phyloP scores from a whole-genome alignment of 352 stramenopile genomes.

The Globisporangium polare region DNA sequence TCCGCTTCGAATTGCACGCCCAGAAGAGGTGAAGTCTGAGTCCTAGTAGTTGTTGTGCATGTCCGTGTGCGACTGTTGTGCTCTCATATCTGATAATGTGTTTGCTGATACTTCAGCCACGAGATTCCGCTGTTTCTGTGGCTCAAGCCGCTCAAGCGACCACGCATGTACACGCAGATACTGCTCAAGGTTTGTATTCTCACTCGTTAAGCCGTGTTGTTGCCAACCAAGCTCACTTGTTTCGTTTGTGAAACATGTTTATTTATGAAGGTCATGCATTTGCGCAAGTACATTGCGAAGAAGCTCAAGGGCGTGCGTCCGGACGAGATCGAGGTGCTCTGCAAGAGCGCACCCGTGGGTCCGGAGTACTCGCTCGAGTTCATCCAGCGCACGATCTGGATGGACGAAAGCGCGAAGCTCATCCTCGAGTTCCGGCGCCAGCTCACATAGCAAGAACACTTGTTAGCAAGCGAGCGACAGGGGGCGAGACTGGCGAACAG shows the following conservation, averaged over 20 bases:
- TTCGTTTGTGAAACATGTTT: not conserved
- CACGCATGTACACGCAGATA: conserved; percentile 38
- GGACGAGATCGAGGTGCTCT: conserved; percentile 60
- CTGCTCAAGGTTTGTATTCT: conserved; percentile 35
- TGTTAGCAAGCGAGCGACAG: not conserved
- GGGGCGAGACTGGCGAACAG: not conserved
- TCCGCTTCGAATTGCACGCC: conserved; percentile 44
- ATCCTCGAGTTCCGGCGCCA: conserved; percentile 54
- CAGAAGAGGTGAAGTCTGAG: conserved; percentile 25
- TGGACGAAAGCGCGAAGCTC: conserved; percentile 33
- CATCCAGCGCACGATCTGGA: conserved; percentile 55
- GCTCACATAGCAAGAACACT: conserved; percentile 1
- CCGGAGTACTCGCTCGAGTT: conserved; percentile 68
- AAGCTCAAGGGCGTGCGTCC: conserved; percentile 29
- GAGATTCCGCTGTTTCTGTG: conserved; percentile 41
- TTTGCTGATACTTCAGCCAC: conserved; percentile 15
- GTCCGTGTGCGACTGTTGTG: conserved; percentile 1
- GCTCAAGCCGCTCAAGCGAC: conserved; percentile 24
- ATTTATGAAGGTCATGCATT: conserved; percentile 39
- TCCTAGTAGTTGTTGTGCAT: not conserved
- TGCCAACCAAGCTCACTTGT: not conserved
- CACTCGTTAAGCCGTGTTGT: not conserved
- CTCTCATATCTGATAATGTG: not conserved
- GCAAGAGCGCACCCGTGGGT: conserved; percentile 36
- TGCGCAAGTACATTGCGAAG: conserved; percentile 63